Conservation (phyloP, 2,329 filamentous ascomycete genomes). For the Helotiales sp. region DNA sequence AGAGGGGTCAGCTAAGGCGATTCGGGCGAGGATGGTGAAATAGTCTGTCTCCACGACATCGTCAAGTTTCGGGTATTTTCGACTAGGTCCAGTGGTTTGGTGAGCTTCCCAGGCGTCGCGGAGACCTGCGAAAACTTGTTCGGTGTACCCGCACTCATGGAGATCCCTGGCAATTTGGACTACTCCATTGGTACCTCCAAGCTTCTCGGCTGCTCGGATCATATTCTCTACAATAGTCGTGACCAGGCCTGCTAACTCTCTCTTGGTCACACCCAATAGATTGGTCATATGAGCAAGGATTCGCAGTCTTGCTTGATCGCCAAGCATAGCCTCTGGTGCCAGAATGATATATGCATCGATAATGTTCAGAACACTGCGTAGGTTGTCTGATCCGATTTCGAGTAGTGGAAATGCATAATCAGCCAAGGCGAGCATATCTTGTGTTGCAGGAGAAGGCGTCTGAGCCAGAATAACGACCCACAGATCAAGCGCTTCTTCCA, state of each 20-base stretch:
- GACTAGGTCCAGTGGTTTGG: conserved; percentile 81
- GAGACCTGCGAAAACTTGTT: conserved; percentile 67
- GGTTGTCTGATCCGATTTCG: conserved; percentile 67
- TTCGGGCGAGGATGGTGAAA: conserved; percentile 78
- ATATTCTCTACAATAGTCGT: conserved; percentile 67
- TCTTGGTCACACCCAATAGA: conserved; percentile 57
- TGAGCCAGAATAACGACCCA: conserved; percentile 79
- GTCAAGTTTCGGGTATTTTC: conserved; percentile 70
- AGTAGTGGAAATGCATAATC: conserved; percentile 69
- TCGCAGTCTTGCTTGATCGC: conserved; percentile 57
- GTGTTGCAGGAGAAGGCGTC: conserved; percentile 63
- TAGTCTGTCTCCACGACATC: conserved; percentile 83
- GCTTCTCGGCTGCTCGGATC: conserved; percentile 64
- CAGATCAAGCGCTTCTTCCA: conserved; percentile 90
- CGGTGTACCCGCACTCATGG: conserved; percentile 65
- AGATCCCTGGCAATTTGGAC: conserved; percentile 69
- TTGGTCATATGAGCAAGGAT: conserved; percentile 56
- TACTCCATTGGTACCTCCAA: conserved; percentile 66
- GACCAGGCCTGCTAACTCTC: conserved; percentile 63
- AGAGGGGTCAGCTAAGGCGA: conserved; percentile 75
- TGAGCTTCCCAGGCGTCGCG: conserved; percentile 74
- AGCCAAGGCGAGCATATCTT: conserved; percentile 66
- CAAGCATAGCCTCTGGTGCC: conserved; percentile 69
- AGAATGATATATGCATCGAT: conserved; percentile 74
- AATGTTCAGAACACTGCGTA: conserved; percentile 65